A percentile compares a stretch with the other conserved stretches of the same genome.
phyloP scores from a whole-genome alignment of 192 early-diverging fungal genomes.

The Funneliformis mosseae region DNA sequence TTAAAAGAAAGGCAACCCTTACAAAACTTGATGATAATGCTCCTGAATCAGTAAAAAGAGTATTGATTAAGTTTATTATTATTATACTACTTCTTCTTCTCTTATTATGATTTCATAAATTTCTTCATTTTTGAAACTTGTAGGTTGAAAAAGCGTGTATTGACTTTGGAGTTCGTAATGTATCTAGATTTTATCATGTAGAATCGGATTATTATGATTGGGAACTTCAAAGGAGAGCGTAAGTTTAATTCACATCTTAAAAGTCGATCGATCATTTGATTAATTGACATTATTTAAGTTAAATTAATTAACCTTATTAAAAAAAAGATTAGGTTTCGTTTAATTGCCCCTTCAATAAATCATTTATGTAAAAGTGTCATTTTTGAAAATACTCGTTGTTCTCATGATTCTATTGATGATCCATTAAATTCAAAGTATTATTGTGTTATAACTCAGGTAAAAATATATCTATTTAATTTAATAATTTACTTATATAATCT shows the following conservation, averaged over 20 bases:
- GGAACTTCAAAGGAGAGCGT: slow-evolving; percentile 72
- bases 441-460: slow-evolving; percentile 69
- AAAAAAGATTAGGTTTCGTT: slow-evolving; percentile 46
- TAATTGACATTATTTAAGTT: too few species aligned
- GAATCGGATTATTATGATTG: slow-evolving; percentile 79
- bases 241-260: slow-evolving; percentile 36
- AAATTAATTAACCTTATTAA: neutral
- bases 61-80: neutral
- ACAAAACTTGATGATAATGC: neutral
- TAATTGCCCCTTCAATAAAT: slow-evolving; percentile 67
- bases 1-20: neutral
- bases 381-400: slow-evolving; percentile 85
- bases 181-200: slow-evolving; percentile 66
- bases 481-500: neutral
- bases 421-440: slow-evolving; percentile 62
- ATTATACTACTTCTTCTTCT: neutral
- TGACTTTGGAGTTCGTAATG: neutral
- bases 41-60: neutral
- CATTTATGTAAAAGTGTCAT: slow-evolving; percentile 91
- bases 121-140: too few species aligned
- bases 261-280: neutral
- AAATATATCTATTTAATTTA: neutral
- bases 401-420: slow-evolving; percentile 53
- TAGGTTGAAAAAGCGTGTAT: slow-evolving; percentile 29
- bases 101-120: neutral